phyloP scores from a whole-genome alignment of 2,329 filamentous ascomycete species.

The Reticulascus tulasneorum region DNA sequence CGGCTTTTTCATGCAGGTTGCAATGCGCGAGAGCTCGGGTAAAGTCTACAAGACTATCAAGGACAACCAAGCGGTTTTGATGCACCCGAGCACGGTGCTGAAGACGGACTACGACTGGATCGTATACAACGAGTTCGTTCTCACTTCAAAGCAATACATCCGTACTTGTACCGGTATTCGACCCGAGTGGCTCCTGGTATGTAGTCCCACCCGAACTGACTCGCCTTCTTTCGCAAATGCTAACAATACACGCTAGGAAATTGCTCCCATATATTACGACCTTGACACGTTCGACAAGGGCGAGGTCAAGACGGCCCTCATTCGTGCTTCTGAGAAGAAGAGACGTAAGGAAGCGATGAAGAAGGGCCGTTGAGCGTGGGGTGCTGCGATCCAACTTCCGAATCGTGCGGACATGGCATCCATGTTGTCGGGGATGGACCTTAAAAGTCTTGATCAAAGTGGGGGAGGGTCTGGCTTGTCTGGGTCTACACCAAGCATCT shows the following conservation, averaged over 20 bases:
- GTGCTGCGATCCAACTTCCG: too few species aligned
- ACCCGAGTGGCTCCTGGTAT: conserved; percentile 89
- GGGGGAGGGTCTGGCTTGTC: too few species aligned
- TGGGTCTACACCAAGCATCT: too few species aligned
- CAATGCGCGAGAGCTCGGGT: conserved; percentile 82
- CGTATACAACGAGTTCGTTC: conserved; percentile 95
- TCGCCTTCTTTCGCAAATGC: background rate
- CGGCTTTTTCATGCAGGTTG: conserved; percentile 99
- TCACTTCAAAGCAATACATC: conserved; percentile 98
- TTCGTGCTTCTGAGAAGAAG: conserved; percentile 55
- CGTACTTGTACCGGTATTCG: conserved; percentile 87
- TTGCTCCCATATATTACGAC: conserved; percentile 91
- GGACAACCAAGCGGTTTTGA: conserved; percentile 87
- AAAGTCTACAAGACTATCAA: conserved; percentile 96
- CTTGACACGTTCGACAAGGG: conserved; percentile 77
- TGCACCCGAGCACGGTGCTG: conserved; percentile 91
- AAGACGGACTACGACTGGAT: conserved; percentile 92
- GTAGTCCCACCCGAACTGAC: conserved; percentile 24
- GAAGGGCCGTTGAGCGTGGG: conserved; percentile 34
- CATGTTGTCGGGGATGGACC: too few species aligned
- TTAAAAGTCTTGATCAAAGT: too few species aligned
- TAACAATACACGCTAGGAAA: conserved; percentile 57
- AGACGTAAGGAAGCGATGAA: conserved; percentile 56
- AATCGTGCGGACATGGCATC: too few species aligned
- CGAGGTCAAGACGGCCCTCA: conserved; percentile 71